Conservation (phyloP, 495 filamentous ascomycete species). For the Aspergillus affinis region DNA sequence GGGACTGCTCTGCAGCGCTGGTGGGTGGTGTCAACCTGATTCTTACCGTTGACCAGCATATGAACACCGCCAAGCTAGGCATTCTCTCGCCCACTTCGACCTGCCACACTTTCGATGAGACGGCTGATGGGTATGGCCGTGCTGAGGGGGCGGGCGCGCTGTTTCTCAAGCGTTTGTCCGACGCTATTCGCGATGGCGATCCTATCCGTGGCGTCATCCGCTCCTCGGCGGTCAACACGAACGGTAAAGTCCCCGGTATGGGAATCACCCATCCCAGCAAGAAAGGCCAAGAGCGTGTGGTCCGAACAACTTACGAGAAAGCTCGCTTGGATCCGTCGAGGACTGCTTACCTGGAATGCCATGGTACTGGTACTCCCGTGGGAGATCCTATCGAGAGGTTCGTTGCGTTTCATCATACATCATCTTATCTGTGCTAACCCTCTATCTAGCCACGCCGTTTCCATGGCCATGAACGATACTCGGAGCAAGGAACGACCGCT, state of each 20-base stretch:
- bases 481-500: conserved; percentile 1
- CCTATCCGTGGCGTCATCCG: conserved; percentile 41
- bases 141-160: conserved; percentile 37
- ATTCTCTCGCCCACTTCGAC: conserved; percentile 20
- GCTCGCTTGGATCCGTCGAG: conserved; percentile 22
- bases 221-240: conserved; percentile 45
- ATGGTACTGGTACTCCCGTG: conserved; percentile 40
- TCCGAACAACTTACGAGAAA: conserved; percentile 26
- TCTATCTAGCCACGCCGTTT: background rate
- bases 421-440: too few species aligned
- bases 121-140: conserved; percentile 39
- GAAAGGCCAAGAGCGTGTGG: conserved; percentile 26
- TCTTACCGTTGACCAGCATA: conserved; percentile 22
- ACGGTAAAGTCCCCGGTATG: conserved; percentile 26
- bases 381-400: conserved; percentile 15
- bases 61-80: conserved; percentile 9
- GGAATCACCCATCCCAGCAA: conserved; percentile 24
- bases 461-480: conserved; percentile 11
- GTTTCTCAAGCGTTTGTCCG: conserved; percentile 33
- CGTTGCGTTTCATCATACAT: too few species aligned
- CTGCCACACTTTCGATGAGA: conserved; percentile 31
- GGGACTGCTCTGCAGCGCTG: conserved; percentile 35
- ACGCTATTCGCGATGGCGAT: conserved; percentile 35
- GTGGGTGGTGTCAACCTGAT: conserved; percentile 36
- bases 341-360: conserved; percentile 29